Evolutionary conservation across 306 rosid species (phyloP).

Genomic region (Elaeagnus macrophylla): DNA sequence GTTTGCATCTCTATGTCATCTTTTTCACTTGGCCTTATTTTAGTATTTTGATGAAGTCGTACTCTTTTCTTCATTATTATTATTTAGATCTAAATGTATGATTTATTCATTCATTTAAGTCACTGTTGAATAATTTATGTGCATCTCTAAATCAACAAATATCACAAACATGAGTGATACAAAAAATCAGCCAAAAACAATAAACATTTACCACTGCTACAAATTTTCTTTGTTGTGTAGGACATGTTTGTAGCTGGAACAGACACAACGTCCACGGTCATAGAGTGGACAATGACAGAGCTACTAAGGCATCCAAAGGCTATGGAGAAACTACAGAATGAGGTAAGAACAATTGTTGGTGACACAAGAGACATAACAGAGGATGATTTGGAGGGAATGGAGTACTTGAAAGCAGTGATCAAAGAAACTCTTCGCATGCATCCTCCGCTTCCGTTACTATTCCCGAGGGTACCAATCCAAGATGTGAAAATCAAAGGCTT

Average conservation of each 20-base stretch:
- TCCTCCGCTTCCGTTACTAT: background rate
- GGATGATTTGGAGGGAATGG: background rate
- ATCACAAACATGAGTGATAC: too few species aligned
- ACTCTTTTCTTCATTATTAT: too few species aligned
- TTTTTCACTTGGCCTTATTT: too few species aligned
- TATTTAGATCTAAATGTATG: too few species aligned
- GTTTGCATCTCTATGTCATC: too few species aligned
- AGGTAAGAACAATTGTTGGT: background rate
- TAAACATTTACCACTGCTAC: too few species aligned
- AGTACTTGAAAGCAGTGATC: background rate
- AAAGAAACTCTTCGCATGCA: constrained; percentile 1
- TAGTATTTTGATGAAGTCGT: too few species aligned
- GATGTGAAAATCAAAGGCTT: background rate
- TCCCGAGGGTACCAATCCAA: background rate
- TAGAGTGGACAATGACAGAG: constrained; percentile 7
- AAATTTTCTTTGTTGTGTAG: background rate
- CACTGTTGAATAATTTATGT: too few species aligned
- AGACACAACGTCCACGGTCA: background rate
- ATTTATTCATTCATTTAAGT: too few species aligned
- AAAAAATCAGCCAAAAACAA: too few species aligned
- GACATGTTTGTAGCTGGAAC: constrained; percentile 8
- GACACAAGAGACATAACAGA: background rate
- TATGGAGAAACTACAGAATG: background rate
- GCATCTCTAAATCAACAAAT: too few species aligned
- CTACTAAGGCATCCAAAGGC: background rate